Evolutionary conservation across 768 basidiomycete species (phyloP).

Genomic region (Multifurca ochricompacta): DNA sequence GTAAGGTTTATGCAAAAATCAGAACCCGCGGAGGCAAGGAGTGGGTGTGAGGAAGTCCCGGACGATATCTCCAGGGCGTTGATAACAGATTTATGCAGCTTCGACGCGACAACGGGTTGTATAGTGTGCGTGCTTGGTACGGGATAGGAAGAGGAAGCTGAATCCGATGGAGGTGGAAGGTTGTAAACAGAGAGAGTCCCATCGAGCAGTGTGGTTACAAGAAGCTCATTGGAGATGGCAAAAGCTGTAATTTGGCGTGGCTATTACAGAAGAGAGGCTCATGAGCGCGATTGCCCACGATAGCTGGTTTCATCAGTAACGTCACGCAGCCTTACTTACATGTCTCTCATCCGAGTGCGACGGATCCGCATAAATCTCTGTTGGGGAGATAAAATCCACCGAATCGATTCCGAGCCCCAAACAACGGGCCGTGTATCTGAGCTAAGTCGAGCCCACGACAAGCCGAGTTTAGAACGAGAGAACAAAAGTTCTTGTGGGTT

Average conservation of each 20-base stretch:
- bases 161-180: conserved; percentile 2
- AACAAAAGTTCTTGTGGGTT: not conserved
- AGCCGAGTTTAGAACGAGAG: not conserved
- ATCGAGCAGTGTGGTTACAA: conserved; percentile 19
- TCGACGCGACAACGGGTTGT: conserved; percentile 2
- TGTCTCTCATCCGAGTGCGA: conserved; percentile 15
- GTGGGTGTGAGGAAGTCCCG: not conserved
- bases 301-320: not conserved
- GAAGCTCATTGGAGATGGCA: conserved; percentile 7
- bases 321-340: conserved; percentile 9
- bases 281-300: not conserved
- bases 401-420: conserved; percentile 9
- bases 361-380: conserved; percentile 17
- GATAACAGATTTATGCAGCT: conserved; percentile 17
- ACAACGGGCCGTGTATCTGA: conserved; percentile 15
- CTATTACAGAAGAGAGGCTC: not conserved
- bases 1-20: conserved; percentile 19
- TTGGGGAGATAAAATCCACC: conserved; percentile 15
- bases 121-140: conserved; percentile 1
- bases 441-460: conserved; percentile 3
- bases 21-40: conserved; percentile 18
- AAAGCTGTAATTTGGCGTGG: conserved; percentile 20
- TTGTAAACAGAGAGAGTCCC: conserved; percentile 18
- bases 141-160: not conserved
- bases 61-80: conserved; percentile 17